Base-by-base conservation (phyloP, 441 rosid genomes). In the Daphne laureola region DNA sequence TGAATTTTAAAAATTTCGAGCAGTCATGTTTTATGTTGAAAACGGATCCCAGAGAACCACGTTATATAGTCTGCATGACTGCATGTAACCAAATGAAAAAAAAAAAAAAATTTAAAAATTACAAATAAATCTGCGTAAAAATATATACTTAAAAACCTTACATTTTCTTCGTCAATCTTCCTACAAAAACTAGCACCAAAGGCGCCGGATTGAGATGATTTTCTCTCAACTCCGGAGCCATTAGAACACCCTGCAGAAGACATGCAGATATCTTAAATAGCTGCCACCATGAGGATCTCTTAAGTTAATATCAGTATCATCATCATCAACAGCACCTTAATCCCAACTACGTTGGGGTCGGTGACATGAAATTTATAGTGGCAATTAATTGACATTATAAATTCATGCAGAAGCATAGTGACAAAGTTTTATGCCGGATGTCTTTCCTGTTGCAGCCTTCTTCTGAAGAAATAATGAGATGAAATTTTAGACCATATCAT, bases 81-180 rank as follows among this genome's bases (percentile, higher is more conserved):
- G 41, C 92, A 85, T 80, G 65, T 60, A 63, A 65, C 54, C 53
- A 63, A 49, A 62, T 61, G 49, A 62, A 60, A 63, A 44, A n/a
- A n/a, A n/a, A n/a, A n/a, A n/a, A n/a, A n/a, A n/a, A n/a, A 50
- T 44, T 18, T 21, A 57, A 48, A 66, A 46, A 49, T 44, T 46
- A 60, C 53, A 52, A 43, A 55, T 58, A 61, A 49, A 52, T 45
- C 21, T 8, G 42, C 15, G 26, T 17, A 21, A 51, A 53, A 65
- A 40, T 12, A 31, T 17, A 53, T 27, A 21, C 51, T 31, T 38
- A 41, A 43, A 53, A 55, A 58, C 58, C 77, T 66, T 81, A 86
- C 96, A 49, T 76, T 69, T 12, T 61, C 71, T 35, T 61, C 71
- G 25, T 75, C 88, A 58, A 79, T 59, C 72, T 58, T 76, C 59